These are phyloP conservation scores for Xylariaceae sp. DNA, from an alignment of 2,329 filamentous ascomycete genomes.

Conservation along the genomic window DNA sequence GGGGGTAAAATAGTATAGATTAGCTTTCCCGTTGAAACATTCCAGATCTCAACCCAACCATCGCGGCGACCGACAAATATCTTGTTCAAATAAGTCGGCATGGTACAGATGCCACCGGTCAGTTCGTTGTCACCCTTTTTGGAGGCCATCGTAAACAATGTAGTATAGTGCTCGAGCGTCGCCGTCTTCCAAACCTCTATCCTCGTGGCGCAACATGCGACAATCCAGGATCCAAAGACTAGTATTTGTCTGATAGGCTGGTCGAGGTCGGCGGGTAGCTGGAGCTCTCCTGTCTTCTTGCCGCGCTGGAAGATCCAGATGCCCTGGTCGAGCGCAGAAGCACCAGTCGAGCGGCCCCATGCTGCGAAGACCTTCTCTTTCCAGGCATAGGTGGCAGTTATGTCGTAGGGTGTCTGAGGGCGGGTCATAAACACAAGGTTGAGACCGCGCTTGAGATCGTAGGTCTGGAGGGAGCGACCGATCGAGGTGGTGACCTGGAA, in stretches of 20 bases:
- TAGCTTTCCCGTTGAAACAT: slow-evolving; percentile 85
- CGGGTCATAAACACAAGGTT: slow-evolving; percentile 91
- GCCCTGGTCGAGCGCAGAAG: slow-evolving; percentile 56
- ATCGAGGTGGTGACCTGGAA: slow-evolving; percentile 97
- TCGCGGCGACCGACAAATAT: slow-evolving; percentile 84
- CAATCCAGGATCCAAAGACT: slow-evolving; percentile 86
- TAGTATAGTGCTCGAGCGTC: slow-evolving; percentile 86
- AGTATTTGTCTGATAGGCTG: slow-evolving; percentile 75
- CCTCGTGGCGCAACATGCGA: slow-evolving; percentile 70
- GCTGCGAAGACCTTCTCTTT: slow-evolving; percentile 85
- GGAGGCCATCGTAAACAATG: slow-evolving; percentile 59
- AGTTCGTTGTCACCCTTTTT: slow-evolving; percentile 62
- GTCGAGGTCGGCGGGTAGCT: slow-evolving; percentile 59
- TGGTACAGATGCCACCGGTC: slow-evolving; percentile 74
- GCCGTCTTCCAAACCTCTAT: slow-evolving; percentile 87
- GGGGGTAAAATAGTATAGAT: slow-evolving; percentile 86
- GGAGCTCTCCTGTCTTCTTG: slow-evolving; percentile 73
- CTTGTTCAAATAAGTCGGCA: slow-evolving; percentile 97
- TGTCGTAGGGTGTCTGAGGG: slow-evolving; percentile 79
- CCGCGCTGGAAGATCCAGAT: slow-evolving; percentile 92
- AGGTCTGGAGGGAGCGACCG: slow-evolving; percentile 86
- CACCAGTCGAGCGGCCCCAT: slow-evolving; percentile 63
- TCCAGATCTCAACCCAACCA: slow-evolving; percentile 95
- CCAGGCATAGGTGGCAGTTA: slow-evolving; percentile 85
- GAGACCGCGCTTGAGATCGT: slow-evolving; percentile 85